Evolutionary conservation across 345 rosid species (phyloP).

Genomic region (Bruguiera gymnorhiza): DNA sequence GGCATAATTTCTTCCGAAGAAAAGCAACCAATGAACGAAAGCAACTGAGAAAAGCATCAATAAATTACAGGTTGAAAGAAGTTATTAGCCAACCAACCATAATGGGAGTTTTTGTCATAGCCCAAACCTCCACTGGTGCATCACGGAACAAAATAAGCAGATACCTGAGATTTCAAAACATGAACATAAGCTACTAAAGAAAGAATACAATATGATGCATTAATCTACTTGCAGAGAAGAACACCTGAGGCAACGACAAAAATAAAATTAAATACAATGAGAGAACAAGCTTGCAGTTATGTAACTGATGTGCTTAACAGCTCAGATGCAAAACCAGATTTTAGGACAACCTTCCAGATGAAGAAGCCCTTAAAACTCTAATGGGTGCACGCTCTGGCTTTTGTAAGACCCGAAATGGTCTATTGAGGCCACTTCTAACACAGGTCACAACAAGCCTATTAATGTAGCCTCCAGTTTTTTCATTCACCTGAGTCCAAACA

Average conservation of each 20-base stretch:
- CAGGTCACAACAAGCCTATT: conserved; percentile 89
- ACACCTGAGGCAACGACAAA: background rate
- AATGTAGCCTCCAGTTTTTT: conserved; percentile 85
- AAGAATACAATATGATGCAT: background rate
- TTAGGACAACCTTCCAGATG: conserved; percentile 84
- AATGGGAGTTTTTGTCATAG: conserved; percentile 91
- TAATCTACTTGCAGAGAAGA: background rate
- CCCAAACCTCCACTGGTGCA: conserved; percentile 99
- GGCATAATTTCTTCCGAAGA: background rate
- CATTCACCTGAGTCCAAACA: conserved; percentile 59
- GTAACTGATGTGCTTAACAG: background rate
- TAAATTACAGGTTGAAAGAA: background rate
- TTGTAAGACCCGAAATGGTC: conserved; percentile 81
- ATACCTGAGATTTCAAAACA: conserved; percentile 52
- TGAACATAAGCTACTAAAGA: background rate
- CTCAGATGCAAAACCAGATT: conserved; percentile 14
- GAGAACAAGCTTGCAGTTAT: background rate
- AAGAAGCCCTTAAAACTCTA: conserved; percentile 92
- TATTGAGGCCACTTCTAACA: conserved; percentile 91
- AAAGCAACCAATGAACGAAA: background rate
- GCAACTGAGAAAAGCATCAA: conserved; percentile 1
- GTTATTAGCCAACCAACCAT: conserved; percentile 59
- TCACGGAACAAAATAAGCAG: conserved; percentile 96
- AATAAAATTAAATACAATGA: background rate
- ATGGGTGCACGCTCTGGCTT: conserved; percentile 96